Base-by-base conservation (phyloP, 148 eudicot genomes). In the Rheum nobile region DNA sequence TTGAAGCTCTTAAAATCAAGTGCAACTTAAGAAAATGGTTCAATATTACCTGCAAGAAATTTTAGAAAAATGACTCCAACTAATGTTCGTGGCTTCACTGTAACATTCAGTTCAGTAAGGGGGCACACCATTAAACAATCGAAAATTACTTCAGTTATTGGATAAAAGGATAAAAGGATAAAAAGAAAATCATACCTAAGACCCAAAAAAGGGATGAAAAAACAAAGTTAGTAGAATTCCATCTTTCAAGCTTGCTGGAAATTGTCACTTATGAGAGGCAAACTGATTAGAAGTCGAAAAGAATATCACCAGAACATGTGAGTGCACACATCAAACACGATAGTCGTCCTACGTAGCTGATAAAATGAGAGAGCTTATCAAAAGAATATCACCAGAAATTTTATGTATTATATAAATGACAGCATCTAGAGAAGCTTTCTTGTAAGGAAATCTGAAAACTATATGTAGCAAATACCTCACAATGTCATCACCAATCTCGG, bases 401-500 rank as follows among this genome's bases (percentile, higher is more conserved):
- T 13, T 17, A 50, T 0, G 0, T 21, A 28, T 26, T 22, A 24
- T 28, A 57, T 57, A n/a, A 28, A 57, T 57, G 32, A 57, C 34
- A 65, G 5, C 21, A 16, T 65, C 41, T 65, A 63, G 22, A 48
- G 14, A 48, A 48, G 50, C 50, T 46, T 46, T 70, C 47, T 37
- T 22, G 19, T 21, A 17, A 21, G 2, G 71, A 21, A 57, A 16
- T 48, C 55, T 48, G 31, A 32, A 19, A 16, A 6, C 39, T n/a
- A n/a, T 11, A 65, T 31, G 39, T n/a, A 57, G 38, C 19, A 65
- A 19, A 14, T 65, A 95, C 99, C 99, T 95, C 74, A 88, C 99
- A 71, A 92, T 95, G 76, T 95, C 97, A 80, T 95, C 99, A 71
- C 99, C 96, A 80, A 95, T 92, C 82, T 95, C 97, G 3, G 99